phyloP scores from a whole-genome alignment of 352 stramenopile species.

The Globisporangium orthogonon region DNA sequence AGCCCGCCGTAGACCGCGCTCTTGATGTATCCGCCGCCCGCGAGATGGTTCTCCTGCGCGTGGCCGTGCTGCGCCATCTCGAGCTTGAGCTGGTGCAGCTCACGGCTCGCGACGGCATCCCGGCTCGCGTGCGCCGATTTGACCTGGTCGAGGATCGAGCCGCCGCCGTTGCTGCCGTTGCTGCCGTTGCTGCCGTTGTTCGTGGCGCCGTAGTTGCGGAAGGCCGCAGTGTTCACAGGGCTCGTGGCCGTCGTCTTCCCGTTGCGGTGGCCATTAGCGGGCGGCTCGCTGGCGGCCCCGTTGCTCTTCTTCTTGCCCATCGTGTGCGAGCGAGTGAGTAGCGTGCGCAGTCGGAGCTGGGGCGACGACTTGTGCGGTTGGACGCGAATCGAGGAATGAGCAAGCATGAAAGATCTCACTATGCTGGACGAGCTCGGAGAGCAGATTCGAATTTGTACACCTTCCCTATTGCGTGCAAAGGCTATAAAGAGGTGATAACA shows the following conservation, averaged over 20 bases:
- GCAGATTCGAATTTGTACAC: no score
- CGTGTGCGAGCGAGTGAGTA: constrained; percentile 5
- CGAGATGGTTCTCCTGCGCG: constrained; percentile 70
- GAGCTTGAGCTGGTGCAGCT: constrained; percentile 65
- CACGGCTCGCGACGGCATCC: constrained; percentile 44
- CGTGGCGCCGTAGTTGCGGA: constrained; percentile 40
- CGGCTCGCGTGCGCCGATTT: constrained; percentile 39
- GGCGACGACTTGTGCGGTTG: constrained; percentile 13
- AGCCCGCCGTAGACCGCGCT: constrained; percentile 92
- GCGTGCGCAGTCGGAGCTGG: no score
- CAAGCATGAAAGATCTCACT: no score
- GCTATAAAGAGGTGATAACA: no score
- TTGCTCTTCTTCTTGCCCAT: constrained; percentile 14
- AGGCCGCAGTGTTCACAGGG: constrained; percentile 16
- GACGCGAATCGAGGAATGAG: not conserved
- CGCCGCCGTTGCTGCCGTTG: constrained; percentile 17
- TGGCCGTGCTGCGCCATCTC: constrained; percentile 49
- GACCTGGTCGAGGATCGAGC: constrained; percentile 44
- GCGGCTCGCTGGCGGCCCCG: not conserved
- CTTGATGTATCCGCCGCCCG: constrained; percentile 74
- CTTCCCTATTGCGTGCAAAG: no score
- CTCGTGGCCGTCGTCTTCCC: constrained; percentile 11
- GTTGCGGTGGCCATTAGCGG: constrained; percentile 2
- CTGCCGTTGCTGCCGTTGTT: constrained; percentile 23
- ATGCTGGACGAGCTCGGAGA: no score